Conservation (phyloP, 495 filamentous ascomycete species). For the Apodospora peruviana region DNA sequence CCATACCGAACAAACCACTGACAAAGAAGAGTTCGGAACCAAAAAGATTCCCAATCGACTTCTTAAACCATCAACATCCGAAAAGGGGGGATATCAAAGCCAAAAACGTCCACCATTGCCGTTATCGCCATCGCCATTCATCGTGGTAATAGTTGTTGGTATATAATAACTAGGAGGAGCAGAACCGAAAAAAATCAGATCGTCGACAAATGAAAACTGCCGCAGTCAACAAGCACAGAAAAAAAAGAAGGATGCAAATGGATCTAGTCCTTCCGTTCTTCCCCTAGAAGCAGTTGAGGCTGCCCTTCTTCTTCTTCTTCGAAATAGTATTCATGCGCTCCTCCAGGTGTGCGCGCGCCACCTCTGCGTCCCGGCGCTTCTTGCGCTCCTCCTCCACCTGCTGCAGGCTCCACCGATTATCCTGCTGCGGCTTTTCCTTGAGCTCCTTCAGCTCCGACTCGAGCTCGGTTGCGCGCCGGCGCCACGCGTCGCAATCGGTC, state of each 20-base stretch:
- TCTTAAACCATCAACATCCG: too few relatives aligned
- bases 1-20: too few relatives aligned
- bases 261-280: conserved; percentile 3
- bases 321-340: conserved; percentile 90
- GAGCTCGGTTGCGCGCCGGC: conserved; percentile 68
- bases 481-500: conserved; percentile 82
- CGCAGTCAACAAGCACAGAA: neutral
- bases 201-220: neutral
- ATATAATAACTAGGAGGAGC: too few relatives aligned
- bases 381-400: conserved; percentile 91
- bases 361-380: conserved; percentile 80
- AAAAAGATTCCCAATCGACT: too few relatives aligned
- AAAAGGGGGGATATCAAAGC: too few relatives aligned
- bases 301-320: conserved; percentile 94
- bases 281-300: conserved; percentile 88
- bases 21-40: neutral
- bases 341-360: conserved; percentile 80
- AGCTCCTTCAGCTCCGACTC: conserved; percentile 75
- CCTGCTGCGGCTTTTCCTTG: conserved; percentile 37
- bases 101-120: too few relatives aligned
- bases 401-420: conserved; percentile 77
- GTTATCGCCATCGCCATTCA: too few relatives aligned
- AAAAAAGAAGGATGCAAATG: neutral
- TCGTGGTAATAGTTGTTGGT: too few relatives aligned
- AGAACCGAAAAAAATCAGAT: too few relatives aligned